Conservation (phyloP, 2,329 filamentous ascomycete species). For the Alternaria burnsii region DNA sequence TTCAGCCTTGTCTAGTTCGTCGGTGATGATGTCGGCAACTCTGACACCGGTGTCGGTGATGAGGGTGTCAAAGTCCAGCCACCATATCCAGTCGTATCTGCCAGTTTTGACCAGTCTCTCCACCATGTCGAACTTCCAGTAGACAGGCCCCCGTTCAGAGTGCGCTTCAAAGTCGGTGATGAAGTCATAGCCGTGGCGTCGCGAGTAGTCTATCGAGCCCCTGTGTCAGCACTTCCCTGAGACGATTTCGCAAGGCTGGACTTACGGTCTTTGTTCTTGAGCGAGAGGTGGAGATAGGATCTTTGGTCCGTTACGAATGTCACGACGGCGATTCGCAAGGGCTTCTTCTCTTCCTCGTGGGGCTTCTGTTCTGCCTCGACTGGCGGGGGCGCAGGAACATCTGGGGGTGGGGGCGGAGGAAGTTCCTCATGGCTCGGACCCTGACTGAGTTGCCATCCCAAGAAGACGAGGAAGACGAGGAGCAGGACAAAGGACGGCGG, state of each 20-base stretch:
- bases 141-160: conserved; percentile 38
- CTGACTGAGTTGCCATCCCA: conserved; percentile 43
- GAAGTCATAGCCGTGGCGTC: conserved; percentile 52
- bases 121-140: conserved; percentile 53
- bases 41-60: conserved; percentile 52
- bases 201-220: conserved; percentile 45
- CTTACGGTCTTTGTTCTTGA: conserved; percentile 52
- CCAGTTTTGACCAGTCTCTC: conserved; percentile 44
- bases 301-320: conserved; percentile 50
- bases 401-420: conserved; percentile 9
- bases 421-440: conserved; percentile 26
- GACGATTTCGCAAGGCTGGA: background rate
- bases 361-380: conserved; percentile 7
- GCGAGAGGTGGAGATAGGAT: conserved; percentile 47
- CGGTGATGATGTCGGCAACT: conserved; percentile 48
- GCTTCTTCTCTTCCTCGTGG: conserved; percentile 19
- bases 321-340: conserved; percentile 44
- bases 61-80: conserved; percentile 54
- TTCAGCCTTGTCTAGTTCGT: conserved; percentile 41
- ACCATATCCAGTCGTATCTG: conserved; percentile 55
- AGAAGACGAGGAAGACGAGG: conserved; percentile 40
- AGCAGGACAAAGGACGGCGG: conserved; percentile 36
- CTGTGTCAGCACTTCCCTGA: conserved; percentile 9
- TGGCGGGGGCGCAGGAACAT: background rate
- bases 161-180: conserved; percentile 52